Percentiles rank a stretch among this genome's conserved stretches.
phyloP scores from a whole-genome alignment of 305 asterid genomes.

The Fraxinus latifolia region DNA sequence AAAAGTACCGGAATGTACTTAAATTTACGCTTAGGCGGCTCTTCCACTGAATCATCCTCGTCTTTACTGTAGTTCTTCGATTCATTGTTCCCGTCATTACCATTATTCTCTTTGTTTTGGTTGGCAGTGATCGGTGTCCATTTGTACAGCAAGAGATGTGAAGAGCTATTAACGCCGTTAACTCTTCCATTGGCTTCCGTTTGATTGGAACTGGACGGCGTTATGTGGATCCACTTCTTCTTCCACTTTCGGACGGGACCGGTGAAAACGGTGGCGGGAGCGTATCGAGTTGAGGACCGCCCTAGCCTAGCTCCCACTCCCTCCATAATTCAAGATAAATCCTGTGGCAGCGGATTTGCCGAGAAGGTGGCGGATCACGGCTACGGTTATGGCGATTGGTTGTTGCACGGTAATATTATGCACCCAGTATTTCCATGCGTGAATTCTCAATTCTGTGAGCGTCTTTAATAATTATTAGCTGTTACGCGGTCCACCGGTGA shows the following conservation, averaged over 20 bases:
- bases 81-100: slow-evolving; percentile 39
- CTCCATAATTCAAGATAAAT: slow-evolving; percentile 48
- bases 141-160: slow-evolving; percentile 68
- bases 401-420: background rate
- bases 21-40: slow-evolving; percentile 65
- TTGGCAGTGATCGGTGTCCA: slow-evolving; percentile 74
- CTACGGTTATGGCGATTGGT: background rate
- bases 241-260: slow-evolving; percentile 94
- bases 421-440: background rate
- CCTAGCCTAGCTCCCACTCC: slow-evolving; percentile 93
- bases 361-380: slow-evolving; percentile 18
- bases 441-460: background rate
- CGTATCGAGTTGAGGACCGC: slow-evolving; percentile 83
- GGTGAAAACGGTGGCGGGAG: slow-evolving; percentile 80
- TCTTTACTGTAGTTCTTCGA: slow-evolving; percentile 38
- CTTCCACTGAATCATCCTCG: slow-evolving; percentile 45
- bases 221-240: slow-evolving; percentile 77
- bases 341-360: background rate
- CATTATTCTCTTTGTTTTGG: slow-evolving; percentile 42
- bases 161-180: slow-evolving; percentile 51
- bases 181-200: slow-evolving; percentile 40
- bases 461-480: background rate
- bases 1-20: slow-evolving; percentile 82
- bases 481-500: background rate
- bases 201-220: slow-evolving; percentile 49